Base-by-base conservation (phyloP, 805 yeast genomes). In the Candida incommunis region DNA sequence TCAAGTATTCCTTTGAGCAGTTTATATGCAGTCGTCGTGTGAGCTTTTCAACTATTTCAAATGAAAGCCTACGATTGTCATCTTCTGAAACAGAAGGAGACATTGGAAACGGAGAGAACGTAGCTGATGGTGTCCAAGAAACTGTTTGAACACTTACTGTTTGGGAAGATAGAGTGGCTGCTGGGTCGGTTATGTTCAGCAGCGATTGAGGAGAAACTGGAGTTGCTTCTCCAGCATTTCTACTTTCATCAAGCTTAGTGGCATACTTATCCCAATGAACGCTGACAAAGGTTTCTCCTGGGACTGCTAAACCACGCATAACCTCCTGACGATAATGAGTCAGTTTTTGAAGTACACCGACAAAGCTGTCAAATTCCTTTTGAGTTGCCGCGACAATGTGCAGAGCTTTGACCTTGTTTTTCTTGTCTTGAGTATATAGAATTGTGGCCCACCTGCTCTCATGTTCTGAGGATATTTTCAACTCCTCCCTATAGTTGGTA, bases 401-500 rank as follows among this genome's bases (percentile, higher is more conserved):
- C 44, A 92, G 60, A 0, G 88, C 82, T 54, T 85, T 83, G 41
- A 85, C 65, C 57, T 81, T 83, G 43, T 74, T 68, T 2, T 72
- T 68, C 45, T 72, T 76, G 3, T 74, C 67, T 4, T 71, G 68
- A 46, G 69, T 74, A 57, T 85, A 90, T 11, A 86, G 75, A 25
- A 90, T 73, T 0, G 95, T 80, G 0, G 85, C 70, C 98, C 98
- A 90, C 5, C 74, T 62, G 11, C 69, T 66, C 40, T 77, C 76
- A 45, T 71, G 74, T 43, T 80, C 86, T 27, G 75, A 65, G 1
- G 87, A 74, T 1, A 86, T 72, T 29, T 81, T 78, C 52, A 84
- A 75, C 60, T 87, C 95, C 56, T 88, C 95, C 48, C 95, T 65
- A 57, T 87, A 90, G 52, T 85, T 84, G 27, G 74, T 71, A 1